Evolutionary conservation across 2,329 filamentous ascomycete genomes (phyloP).

Genomic region (Emmonsiellopsis sp.): DNA sequence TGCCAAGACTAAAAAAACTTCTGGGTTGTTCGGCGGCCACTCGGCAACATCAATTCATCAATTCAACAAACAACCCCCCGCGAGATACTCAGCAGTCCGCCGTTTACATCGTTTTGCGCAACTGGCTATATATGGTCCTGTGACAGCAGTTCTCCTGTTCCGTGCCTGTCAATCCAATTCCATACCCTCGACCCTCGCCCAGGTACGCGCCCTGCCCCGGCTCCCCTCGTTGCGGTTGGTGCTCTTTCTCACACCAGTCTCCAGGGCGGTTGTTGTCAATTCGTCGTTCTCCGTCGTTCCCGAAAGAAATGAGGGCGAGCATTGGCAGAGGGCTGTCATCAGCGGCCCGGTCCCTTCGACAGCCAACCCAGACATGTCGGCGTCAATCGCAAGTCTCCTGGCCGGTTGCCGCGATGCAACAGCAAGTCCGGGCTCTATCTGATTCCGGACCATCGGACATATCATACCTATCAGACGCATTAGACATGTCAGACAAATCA

Average conservation of each 20-base stretch:
- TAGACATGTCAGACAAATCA: no score
- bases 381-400: not conserved
- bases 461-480: not conserved
- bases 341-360: conserved; percentile 1
- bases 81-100: no score
- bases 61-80: no score
- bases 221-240: no score
- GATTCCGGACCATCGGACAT: not conserved
- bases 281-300: not conserved
- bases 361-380: not conserved
- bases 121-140: no score
- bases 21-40: not conserved
- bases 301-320: not conserved
- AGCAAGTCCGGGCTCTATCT: not conserved
- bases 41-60: not conserved
- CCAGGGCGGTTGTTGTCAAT: not conserved
- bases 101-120: no score
- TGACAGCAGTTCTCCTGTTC: no score
- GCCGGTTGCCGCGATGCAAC: not conserved
- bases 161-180: no score
- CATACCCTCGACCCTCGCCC: no score
- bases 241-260: not conserved
- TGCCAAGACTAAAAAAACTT: conserved; percentile 24
- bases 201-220: no score
- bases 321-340: not conserved